phyloP scores from a whole-genome alignment of 2,329 filamentous ascomycete genomes.

The Chaetomium olivaceum region DNA sequence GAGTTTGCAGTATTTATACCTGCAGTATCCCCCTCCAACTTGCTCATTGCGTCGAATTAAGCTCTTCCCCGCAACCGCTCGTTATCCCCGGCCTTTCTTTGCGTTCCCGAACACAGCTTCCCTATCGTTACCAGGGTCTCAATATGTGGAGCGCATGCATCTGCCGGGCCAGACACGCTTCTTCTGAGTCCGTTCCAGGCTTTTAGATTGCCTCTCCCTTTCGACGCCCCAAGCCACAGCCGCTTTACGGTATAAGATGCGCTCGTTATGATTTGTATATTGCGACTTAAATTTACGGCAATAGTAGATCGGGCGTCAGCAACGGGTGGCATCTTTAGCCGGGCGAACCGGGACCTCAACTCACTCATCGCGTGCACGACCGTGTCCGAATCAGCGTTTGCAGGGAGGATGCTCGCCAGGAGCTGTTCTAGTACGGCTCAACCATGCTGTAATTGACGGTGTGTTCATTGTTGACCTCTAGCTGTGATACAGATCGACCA shows the following conservation, averaged over 20 bases:
- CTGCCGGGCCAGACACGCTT: constrained; percentile 10
- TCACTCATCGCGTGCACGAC: neutral
- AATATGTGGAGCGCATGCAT: neutral
- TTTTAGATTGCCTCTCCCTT: constrained; percentile 7
- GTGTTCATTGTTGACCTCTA: neutral
- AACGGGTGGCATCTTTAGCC: constrained; percentile 20
- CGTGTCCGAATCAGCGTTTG: constrained; percentile 7
- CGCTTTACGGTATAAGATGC: constrained; percentile 3
- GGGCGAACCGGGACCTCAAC: constrained; percentile 9
- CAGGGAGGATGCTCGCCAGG: neutral
- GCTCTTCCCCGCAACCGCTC: neutral
- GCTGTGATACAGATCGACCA: neutral
- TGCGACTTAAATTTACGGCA: constrained; percentile 14
- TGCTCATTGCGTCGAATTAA: neutral
- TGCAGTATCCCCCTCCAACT: neutral
- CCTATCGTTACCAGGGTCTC: neutral
- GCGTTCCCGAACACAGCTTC: neutral
- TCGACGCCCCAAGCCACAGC: neutral
- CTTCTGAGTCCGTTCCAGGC: neutral
- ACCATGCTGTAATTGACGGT: neutral
- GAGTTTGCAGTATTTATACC: neutral
- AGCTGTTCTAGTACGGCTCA: neutral
- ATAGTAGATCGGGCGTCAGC: neutral
- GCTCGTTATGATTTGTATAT: constrained; percentile 15
- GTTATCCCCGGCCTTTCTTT: neutral